Evolutionary conservation across 495 filamentous ascomycete genomes (phyloP), one percentile per base, ranked within the genome.

Genomic region (Cudoniella acicularis): DNA sequence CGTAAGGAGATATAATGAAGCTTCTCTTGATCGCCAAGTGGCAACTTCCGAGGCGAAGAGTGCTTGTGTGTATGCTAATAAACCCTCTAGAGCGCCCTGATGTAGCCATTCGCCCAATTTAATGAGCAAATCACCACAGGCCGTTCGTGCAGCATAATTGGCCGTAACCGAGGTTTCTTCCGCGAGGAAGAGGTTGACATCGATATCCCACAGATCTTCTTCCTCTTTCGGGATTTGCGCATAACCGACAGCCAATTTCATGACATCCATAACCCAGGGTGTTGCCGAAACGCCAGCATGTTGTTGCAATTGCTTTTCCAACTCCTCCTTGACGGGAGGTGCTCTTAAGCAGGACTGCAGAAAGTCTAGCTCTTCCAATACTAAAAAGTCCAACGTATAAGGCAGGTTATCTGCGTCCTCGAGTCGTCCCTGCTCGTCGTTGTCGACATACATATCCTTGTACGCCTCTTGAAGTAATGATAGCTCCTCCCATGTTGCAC

Each of bases 121-220:
- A 69, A 96, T 88, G 9, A 94, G 79, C 23, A 98, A 77, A 67
- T 96, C 93, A 24, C 91, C 91, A 65, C 90, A 92, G 49, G 93
- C 93, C 11, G 89, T 95, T 50, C 94, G 82, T 24, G 94, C 89
- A 1, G 93, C 96, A 70, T 96, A 98, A 68, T 98, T 97, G 22
- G 92, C 88, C n/a, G 91, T 96, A 49, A 97, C 87, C 11, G 91
- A 90, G 1, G 90, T 93, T 72, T 98, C 94, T 67, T 98, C 94
- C 0, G 91, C 91, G 24, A 98, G 79, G 72, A 95, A 98, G 1
- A 98, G 80, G 49, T 95, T 98, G 54, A 96, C 85, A 72, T 98
- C 94, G 57, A 97, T 87, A 56, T 98, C 91, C 94, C 94, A 98
- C 24, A 98, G 75, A 8, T 88, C 90, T 71, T 95, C 90, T 67